Evolutionary conservation across 169 alveolate species (phyloP).

Genomic region (Amoebophrya sp.): DNA sequence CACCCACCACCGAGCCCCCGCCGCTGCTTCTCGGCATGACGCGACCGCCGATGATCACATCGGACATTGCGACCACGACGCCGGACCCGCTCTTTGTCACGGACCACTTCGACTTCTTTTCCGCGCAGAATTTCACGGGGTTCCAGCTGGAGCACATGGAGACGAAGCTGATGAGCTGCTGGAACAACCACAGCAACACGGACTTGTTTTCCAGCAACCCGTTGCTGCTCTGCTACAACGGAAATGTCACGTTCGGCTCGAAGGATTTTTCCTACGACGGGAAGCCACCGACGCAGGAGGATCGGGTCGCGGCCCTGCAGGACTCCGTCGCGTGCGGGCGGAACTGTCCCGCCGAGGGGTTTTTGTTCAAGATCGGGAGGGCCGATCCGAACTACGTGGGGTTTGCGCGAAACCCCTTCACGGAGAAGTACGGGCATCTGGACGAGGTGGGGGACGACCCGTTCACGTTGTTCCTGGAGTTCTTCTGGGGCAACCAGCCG

Average conservation of each 20-base stretch:
- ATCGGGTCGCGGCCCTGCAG: background rate
- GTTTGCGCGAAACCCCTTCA: background rate
- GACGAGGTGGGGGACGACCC: background rate
- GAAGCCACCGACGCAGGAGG: background rate
- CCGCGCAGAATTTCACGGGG: conserved; percentile 11
- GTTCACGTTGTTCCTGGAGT: background rate
- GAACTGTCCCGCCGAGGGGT: background rate
- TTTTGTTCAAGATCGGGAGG: background rate
- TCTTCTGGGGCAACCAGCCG: conserved; percentile 9
- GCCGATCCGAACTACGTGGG: background rate
- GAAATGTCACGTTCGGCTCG: conserved; percentile 1
- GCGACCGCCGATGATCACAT: conserved; percentile 1
- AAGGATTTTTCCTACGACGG: background rate
- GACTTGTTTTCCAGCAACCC: background rate
- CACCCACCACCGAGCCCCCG: conserved; percentile 2
- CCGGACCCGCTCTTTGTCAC: background rate
- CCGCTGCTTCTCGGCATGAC: conserved; percentile 16
- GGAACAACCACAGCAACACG: background rate
- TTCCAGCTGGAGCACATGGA: background rate
- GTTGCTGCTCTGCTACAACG: conserved; percentile 21
- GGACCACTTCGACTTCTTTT: background rate
- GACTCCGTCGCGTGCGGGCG: background rate
- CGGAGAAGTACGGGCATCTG: background rate
- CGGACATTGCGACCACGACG: conserved; percentile 3
- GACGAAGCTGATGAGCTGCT: background rate